Conservation (phyloP, 495 filamentous ascomycete genomes). For the Podospora australis region DNA sequence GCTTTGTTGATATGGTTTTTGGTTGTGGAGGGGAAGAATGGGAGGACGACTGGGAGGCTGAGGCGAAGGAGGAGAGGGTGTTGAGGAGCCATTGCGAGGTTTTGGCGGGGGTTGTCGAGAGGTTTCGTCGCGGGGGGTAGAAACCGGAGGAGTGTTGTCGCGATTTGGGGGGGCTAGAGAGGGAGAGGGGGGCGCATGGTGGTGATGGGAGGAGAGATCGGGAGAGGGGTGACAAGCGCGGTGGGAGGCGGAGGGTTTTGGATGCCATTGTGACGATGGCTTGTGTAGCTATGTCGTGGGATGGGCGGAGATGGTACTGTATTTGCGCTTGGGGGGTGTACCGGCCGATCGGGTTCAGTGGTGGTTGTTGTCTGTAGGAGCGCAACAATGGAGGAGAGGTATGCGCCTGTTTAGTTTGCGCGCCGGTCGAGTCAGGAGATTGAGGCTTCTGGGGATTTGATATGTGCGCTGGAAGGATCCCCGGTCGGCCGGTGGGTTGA, state of each 20-base stretch:
- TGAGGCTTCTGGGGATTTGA: too few species aligned
- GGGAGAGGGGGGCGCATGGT: background rate
- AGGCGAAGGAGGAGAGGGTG: constrained; percentile 17
- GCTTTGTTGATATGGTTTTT: constrained; percentile 57
- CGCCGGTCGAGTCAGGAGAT: too few species aligned
- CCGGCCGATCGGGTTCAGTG: too few species aligned
- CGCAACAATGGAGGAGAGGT: too few species aligned
- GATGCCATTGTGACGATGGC: too few species aligned
- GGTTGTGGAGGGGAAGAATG: constrained; percentile 1
- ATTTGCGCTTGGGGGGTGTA: background rate
- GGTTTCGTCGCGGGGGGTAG: background rate
- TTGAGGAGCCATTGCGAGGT: constrained; percentile 1
- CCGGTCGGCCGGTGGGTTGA: background rate
- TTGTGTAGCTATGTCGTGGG: background rate
- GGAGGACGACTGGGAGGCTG: background rate
- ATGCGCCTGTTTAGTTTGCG: too few species aligned
- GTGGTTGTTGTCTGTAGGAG: too few species aligned
- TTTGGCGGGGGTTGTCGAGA: background rate
- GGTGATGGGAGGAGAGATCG: background rate
- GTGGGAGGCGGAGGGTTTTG: background rate
- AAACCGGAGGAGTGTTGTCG: background rate
- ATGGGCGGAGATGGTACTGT: background rate
- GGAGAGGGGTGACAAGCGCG: background rate
- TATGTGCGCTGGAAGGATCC: too few species aligned
- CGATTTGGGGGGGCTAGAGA: background rate